phyloP scores from a whole-genome alignment of 129 eudicot species.

The Escallonia herrerae region DNA sequence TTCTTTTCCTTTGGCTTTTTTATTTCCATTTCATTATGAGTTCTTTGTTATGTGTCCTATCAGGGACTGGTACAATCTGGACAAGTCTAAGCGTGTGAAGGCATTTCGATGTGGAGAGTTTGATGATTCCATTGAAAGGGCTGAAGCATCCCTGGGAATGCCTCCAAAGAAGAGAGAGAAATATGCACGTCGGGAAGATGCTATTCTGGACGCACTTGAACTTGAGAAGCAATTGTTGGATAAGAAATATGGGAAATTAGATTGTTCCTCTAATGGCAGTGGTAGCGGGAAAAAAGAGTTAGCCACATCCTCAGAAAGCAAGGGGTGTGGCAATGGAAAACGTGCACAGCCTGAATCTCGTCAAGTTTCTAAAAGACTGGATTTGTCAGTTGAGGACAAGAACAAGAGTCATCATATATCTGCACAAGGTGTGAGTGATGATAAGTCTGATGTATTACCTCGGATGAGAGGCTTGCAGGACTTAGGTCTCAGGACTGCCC shows the following conservation, averaged over 20 bases:
- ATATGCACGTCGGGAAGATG: constrained; percentile 68
- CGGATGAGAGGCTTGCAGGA: constrained; percentile 68
- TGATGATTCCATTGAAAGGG: constrained; percentile 62
- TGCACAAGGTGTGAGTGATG: constrained; percentile 34
- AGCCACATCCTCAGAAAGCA: constrained; percentile 21
- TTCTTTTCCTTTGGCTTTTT: not conserved
- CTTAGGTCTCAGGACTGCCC: constrained; percentile 38
- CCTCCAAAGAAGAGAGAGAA: constrained; percentile 65
- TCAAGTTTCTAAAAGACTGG: constrained; percentile 18
- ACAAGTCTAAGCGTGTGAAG: constrained; percentile 68
- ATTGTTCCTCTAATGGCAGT: constrained; percentile 27
- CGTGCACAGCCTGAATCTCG: constrained; percentile 15
- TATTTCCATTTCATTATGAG: not conserved
- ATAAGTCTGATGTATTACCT: constrained; percentile 35
- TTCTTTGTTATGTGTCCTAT: not conserved
- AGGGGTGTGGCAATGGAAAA: constrained; percentile 40
- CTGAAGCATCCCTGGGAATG: constrained; percentile 58
- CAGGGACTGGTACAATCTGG: constrained; percentile 86
- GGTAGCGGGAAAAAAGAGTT: constrained; percentile 23
- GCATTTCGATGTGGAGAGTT: constrained; percentile 75
- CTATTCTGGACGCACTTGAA: constrained; percentile 60
- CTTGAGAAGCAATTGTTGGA: constrained; percentile 73
- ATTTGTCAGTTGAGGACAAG: constrained; percentile 27
- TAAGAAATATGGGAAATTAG: constrained; percentile 58
- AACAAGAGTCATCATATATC: constrained; percentile 18